Evolutionary conservation across 2,329 filamentous ascomycete species (phyloP).

Genomic region (Ceratocystis lukuohia): DNA sequence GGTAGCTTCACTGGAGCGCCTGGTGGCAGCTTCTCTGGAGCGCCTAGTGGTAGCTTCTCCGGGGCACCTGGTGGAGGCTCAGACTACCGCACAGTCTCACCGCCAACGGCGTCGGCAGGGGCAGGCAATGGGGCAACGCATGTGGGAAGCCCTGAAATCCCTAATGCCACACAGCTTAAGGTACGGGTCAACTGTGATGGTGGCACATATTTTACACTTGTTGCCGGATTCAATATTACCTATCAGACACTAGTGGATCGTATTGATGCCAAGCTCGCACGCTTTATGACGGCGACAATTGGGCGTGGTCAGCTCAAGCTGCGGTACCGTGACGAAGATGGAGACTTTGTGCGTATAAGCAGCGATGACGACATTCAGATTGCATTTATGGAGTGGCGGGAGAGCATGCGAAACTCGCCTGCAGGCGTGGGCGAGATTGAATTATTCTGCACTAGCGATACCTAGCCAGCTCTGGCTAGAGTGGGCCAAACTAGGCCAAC

Average conservation of each 20-base stretch:
- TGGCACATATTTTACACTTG: conserved; percentile 84
- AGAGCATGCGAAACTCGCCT: conserved; percentile 40
- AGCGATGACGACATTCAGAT: conserved; percentile 94
- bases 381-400: conserved; percentile 87
- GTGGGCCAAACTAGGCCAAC: neutral
- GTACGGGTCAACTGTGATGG: conserved; percentile 83
- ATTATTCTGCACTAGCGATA: conserved; percentile 58
- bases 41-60: conserved; percentile 28
- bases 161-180: conserved; percentile 65
- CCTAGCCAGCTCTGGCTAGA: conserved; percentile 19
- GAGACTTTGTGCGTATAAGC: conserved; percentile 84
- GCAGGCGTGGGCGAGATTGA: conserved; percentile 81
- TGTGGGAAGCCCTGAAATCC: conserved; percentile 37
- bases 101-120: conserved; percentile 26
- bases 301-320: conserved; percentile 70
- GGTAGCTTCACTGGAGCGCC: conserved; percentile 29
- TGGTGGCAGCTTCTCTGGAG: conserved; percentile 23
- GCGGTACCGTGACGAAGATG: conserved; percentile 83
- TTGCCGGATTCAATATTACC: conserved; percentile 88
- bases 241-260: conserved; percentile 89
- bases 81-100: conserved; percentile 34
- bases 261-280: conserved; percentile 86
- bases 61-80: conserved; percentile 20
- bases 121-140: conserved; percentile 17
- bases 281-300: conserved; percentile 74